Conservation (phyloP, 139 green algal genomes). For the Yamagishiella unicocca region DNA sequence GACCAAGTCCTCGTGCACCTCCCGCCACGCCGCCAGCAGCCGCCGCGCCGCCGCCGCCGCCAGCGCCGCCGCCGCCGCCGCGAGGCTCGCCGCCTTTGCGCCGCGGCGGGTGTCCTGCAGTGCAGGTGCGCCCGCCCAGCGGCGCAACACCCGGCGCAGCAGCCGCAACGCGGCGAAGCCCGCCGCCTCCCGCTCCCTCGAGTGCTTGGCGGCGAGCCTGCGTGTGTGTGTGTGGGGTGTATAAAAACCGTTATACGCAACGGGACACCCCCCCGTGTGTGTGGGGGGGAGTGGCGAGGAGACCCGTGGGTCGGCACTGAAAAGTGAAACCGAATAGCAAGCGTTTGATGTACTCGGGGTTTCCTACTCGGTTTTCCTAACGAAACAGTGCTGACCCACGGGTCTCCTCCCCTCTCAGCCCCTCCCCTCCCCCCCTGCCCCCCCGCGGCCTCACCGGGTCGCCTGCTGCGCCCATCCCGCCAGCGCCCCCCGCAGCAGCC, state of each 20-base stretch:
- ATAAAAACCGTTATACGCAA: too few relatives aligned
- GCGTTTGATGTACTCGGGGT: too few relatives aligned
- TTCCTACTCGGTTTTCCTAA: too few relatives aligned
- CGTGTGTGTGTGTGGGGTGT: too few relatives aligned
- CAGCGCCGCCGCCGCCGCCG: not conserved
- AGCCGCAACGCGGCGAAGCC: conserved; percentile 3
- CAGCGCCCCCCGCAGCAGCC: conserved; percentile 23
- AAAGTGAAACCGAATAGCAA: too few relatives aligned
- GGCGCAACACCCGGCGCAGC: conserved; percentile 8
- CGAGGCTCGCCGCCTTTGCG: conserved; percentile 20
- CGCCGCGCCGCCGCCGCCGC: not conserved
- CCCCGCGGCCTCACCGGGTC: not conserved
- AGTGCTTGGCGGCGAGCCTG: conserved; percentile 43
- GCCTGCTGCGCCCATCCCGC: conserved; percentile 15
- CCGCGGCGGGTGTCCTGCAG: not conserved
- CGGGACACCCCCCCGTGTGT: too few relatives aligned
- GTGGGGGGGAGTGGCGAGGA: too few relatives aligned
- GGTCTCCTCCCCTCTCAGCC: too few relatives aligned
- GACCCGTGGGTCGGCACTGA: too few relatives aligned
- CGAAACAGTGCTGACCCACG: too few relatives aligned
- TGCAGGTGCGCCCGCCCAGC: not conserved
- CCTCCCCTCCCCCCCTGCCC: too few relatives aligned
- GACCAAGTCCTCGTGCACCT: conserved; percentile 24
- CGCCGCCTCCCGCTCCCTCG: not conserved
- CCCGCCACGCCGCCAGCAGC: conserved; percentile 52